These are phyloP conservation scores for Cryphonectria radicalis DNA, from an alignment of 2,329 filamentous ascomycete species.

Conservation along the genomic window DNA sequence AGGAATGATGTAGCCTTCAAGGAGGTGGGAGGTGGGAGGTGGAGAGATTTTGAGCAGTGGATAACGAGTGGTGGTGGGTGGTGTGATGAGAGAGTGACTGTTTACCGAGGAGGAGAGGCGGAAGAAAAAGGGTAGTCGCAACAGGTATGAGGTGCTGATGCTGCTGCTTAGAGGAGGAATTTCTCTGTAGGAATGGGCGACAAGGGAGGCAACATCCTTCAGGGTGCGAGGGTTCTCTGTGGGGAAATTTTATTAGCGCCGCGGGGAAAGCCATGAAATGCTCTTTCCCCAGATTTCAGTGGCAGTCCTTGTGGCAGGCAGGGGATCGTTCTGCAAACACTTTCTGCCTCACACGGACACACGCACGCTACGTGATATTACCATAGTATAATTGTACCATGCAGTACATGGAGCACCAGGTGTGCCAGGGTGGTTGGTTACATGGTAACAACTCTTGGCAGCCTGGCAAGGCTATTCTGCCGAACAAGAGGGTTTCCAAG, in stretches of 20 bases:
- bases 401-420: background rate
- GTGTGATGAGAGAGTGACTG: background rate
- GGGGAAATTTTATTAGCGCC: constrained; percentile 5
- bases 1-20: background rate
- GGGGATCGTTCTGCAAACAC: background rate
- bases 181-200: background rate
- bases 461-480: background rate
- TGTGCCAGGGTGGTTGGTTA: background rate
- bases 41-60: background rate
- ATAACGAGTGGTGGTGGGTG: background rate
- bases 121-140: background rate
- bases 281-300: constrained; percentile 8
- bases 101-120: background rate
- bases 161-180: constrained; percentile 2
- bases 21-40: no score
- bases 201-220: background rate
- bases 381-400: background rate
- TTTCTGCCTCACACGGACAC: background rate
- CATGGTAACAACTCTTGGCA: background rate
- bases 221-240: constrained; percentile 7
- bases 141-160: background rate
- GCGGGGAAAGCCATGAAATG: constrained; percentile 1
- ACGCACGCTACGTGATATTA: background rate
- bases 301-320: background rate
- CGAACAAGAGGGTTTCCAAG: background rate